Evolutionary conservation across 2,329 filamentous ascomycete species (phyloP).

Genomic region (Aspergillus sp.): DNA sequence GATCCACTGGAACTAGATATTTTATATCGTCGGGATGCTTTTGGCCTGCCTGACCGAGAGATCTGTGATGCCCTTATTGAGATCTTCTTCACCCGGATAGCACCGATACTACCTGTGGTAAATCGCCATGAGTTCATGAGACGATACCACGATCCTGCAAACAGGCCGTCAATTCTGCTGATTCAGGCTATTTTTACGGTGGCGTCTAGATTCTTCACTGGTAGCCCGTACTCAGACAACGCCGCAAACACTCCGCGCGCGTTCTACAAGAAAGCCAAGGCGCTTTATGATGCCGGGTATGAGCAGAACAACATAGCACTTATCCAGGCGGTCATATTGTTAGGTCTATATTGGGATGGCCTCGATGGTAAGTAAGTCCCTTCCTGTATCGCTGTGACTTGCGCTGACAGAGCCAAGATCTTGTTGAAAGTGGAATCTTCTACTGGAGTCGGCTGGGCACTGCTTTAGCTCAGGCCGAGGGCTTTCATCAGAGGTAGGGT

Average conservation of each 20-base stretch:
- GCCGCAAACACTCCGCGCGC: slow-evolving; percentile 2
- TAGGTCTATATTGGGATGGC: slow-evolving; percentile 15
- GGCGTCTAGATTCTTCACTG: slow-evolving; percentile 7
- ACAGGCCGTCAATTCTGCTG: slow-evolving; percentile 10
- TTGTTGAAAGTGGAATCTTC: slow-evolving; percentile 15
- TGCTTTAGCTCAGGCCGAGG: slow-evolving; percentile 11
- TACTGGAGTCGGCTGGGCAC: slow-evolving; percentile 17
- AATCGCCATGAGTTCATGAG: slow-evolving; percentile 11
- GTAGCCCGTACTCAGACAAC: neutral
- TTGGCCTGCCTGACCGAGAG: slow-evolving; percentile 5
- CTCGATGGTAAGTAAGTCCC: slow-evolving; percentile 11
- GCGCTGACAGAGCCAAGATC: slow-evolving; percentile 5
- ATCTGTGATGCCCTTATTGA: slow-evolving; percentile 8
- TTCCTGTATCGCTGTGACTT: neutral
- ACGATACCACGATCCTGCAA: slow-evolving; percentile 3
- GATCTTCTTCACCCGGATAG: slow-evolving; percentile 14
- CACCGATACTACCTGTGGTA: slow-evolving; percentile 12
- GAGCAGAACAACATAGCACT: slow-evolving; percentile 4
- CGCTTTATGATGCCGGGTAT: slow-evolving; percentile 14
- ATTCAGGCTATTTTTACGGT: slow-evolving; percentile 14
- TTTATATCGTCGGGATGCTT: slow-evolving; percentile 10
- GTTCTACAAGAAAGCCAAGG: slow-evolving; percentile 15
- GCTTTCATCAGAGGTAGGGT: slow-evolving; percentile 8
- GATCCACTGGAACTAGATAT: slow-evolving; percentile 14
- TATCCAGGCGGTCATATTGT: slow-evolving; percentile 10